Conservation (phyloP, 129 eudicot genomes). For the Flaveria brownii region DNA sequence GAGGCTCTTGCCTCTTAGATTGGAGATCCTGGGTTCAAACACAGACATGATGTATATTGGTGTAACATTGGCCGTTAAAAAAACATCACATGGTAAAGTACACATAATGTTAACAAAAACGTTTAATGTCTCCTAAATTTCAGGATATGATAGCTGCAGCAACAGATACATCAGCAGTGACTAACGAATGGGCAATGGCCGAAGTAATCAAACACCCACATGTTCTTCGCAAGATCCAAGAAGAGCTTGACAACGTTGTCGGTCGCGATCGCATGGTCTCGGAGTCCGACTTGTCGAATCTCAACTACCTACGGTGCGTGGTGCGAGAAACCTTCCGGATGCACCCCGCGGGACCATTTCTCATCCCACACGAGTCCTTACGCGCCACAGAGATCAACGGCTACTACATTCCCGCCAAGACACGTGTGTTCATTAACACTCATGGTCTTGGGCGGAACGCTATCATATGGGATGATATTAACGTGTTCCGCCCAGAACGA, state of each 20-base stretch:
- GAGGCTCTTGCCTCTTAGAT: too few species aligned
- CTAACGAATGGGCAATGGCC: slow-evolving; percentile 94
- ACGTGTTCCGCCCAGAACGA: slow-evolving; percentile 82
- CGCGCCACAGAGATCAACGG: slow-evolving; percentile 83
- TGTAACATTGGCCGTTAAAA: too few species aligned
- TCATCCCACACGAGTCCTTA: slow-evolving; percentile 85
- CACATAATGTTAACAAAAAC: neutral
- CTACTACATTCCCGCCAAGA: slow-evolving; percentile 73
- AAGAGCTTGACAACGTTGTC: slow-evolving; percentile 75
- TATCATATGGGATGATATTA: slow-evolving; percentile 68
- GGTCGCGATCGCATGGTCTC: slow-evolving; percentile 72
- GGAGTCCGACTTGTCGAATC: slow-evolving; percentile 69
- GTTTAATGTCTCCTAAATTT: neutral
- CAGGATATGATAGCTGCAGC: slow-evolving; percentile 99
- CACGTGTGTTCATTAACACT: slow-evolving; percentile 97
- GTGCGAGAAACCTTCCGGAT: slow-evolving; percentile 87
- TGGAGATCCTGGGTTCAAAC: too few species aligned
- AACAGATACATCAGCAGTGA: slow-evolving; percentile 92
- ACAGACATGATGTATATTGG: too few species aligned
- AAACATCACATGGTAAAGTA: neutral
- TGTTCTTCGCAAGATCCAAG: slow-evolving; percentile 69
- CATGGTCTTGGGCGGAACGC: slow-evolving; percentile 81
- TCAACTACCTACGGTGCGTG: slow-evolving; percentile 73
- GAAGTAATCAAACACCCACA: slow-evolving; percentile 88
- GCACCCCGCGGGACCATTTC: slow-evolving; percentile 98